A percentile compares a stretch with the other conserved stretches of the same genome.
phyloP scores from a whole-genome alignment of 2,329 filamentous ascomycete genomes.

The Beauveria scarabaeidicola region DNA sequence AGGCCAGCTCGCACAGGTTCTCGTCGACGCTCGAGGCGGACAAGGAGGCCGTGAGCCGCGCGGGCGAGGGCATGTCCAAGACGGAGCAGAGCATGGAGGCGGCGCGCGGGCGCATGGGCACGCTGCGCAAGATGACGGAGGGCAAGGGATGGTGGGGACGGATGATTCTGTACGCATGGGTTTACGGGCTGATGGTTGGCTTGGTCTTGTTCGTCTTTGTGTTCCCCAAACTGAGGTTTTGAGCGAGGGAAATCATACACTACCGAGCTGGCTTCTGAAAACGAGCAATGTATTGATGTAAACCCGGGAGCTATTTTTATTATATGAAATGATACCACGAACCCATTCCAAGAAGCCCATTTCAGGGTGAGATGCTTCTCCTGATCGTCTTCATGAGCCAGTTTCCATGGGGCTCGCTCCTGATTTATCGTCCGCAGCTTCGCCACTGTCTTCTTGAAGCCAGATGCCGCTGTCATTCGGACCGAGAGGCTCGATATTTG shows the following conservation, averaged over 20 bases:
- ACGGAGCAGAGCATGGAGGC: conserved; percentile 69
- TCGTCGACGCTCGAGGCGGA: conserved; percentile 60
- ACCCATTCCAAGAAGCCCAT: not conserved
- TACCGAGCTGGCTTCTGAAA: not conserved
- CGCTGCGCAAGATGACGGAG: conserved; percentile 71
- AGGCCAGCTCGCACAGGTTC: conserved; percentile 65
- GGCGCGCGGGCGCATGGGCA: conserved; percentile 69
- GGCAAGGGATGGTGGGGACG: conserved; percentile 81
- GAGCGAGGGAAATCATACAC: conserved; percentile 15
- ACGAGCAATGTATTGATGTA: conserved; percentile 1
- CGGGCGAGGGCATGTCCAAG: conserved; percentile 66
- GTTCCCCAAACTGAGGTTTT: conserved; percentile 82
- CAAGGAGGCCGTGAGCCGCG: conserved; percentile 62
- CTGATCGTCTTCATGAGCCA: not conserved
- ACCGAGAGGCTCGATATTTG: not conserved
- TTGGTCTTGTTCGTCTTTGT: conserved; percentile 76
- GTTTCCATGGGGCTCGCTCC: too few relatives aligned
- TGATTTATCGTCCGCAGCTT: not conserved
- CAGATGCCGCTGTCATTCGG: not conserved
- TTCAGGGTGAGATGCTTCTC: too few relatives aligned
- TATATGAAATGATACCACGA: conserved; percentile 10
- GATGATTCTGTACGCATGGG: conserved; percentile 75
- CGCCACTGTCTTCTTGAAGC: not conserved
- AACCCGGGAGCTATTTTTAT: conserved; percentile 2
- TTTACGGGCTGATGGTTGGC: conserved; percentile 71